Evolutionary conservation across 441 rosid genomes (phyloP).

Genomic region (Gossypium trilobum): DNA sequence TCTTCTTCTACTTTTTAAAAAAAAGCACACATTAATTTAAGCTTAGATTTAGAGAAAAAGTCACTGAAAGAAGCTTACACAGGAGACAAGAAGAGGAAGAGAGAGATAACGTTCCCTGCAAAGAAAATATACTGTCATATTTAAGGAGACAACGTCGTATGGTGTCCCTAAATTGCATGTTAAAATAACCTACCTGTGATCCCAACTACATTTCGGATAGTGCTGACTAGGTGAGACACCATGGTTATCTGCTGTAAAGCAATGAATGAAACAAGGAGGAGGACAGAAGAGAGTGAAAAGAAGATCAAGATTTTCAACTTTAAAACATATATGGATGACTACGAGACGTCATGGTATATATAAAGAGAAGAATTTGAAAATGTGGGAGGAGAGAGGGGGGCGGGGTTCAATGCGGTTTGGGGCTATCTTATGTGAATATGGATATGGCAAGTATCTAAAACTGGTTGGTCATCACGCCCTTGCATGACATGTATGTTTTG

Average conservation of each 20-base stretch:
- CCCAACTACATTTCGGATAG: conserved; percentile 42
- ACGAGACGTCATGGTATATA: background rate
- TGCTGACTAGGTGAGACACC: conserved; percentile 30
- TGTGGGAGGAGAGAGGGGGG: background rate
- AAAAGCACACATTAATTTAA: background rate
- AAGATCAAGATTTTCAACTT: background rate
- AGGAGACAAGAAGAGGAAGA: conserved; percentile 74
- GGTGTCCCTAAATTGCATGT: background rate
- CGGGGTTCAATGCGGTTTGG: background rate
- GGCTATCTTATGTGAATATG: background rate
- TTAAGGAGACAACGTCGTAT: background rate
- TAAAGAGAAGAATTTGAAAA: background rate
- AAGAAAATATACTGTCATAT: background rate
- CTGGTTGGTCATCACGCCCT: conserved; percentile 9
- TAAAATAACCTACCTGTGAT: conserved; percentile 29
- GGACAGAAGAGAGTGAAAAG: background rate
- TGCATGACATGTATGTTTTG: conserved; percentile 12
- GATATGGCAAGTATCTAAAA: conserved; percentile 8
- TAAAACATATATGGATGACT: background rate
- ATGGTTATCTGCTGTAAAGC: conserved; percentile 18
- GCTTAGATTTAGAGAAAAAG: no score
- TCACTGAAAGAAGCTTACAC: conserved; percentile 36
- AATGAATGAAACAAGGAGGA: background rate
- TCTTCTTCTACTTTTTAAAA: background rate
- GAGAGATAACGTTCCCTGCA: conserved; percentile 67